These are phyloP conservation scores for Stachybotrys chlorohalonatus DNA, from an alignment of 2,329 filamentous ascomycete species.

Conservation along the genomic window DNA sequence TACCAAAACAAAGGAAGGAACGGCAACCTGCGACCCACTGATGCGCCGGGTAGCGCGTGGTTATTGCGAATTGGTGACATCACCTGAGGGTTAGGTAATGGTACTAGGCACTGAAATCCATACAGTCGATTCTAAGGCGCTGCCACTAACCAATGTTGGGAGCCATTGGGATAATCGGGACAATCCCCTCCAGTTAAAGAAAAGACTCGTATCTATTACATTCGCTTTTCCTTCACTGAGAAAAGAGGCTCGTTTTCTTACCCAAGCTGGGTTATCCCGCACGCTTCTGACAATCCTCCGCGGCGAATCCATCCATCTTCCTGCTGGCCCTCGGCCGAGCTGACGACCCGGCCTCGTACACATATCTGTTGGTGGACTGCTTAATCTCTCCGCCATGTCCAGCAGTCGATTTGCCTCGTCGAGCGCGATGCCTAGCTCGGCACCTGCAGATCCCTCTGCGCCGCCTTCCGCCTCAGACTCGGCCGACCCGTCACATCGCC, in stretches of 20 bases:
- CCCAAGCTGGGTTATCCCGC: not conserved
- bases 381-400: conserved; percentile 15
- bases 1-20: not conserved
- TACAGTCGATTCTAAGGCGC: not conserved
- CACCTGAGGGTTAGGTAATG: not conserved
- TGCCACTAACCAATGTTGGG: not conserved
- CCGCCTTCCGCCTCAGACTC: conserved; percentile 6
- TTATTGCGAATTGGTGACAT: not conserved
- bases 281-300: not conserved
- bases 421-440: conserved; percentile 3
- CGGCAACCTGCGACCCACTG: not conserved
- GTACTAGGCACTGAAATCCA: not conserved
- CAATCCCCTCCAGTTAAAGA: not conserved
- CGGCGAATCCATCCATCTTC: not conserved
- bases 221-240: not conserved
- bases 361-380: no score
- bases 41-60: not conserved
- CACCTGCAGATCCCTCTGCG: conserved; percentile 7
- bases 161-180: not conserved
- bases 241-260: not conserved
- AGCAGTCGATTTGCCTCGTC: conserved; percentile 21
- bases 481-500: conserved; percentile 3
- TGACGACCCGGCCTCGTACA: not conserved
- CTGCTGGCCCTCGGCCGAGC: not conserved
- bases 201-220: not conserved